These are phyloP conservation scores for Exsudoporus frostii DNA, from an alignment of 768 basidiomycete species.

Conservation along the genomic window DNA sequence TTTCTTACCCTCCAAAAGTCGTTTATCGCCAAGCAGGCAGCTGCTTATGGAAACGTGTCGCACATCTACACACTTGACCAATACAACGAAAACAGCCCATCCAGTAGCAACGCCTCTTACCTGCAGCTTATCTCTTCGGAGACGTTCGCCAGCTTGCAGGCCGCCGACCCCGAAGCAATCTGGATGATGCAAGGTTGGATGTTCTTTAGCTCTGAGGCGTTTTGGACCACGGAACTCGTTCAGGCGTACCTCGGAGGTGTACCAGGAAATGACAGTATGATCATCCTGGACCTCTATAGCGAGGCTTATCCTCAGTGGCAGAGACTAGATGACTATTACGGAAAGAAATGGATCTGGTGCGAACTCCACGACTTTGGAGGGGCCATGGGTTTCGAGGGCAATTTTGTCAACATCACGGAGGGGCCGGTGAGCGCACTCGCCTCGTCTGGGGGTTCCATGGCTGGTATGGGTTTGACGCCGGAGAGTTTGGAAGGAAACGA, in stretches of 20 bases:
- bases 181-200: conserved; percentile 46
- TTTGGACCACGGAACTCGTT: conserved; percentile 41
- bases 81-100: conserved; percentile 42
- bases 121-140: conserved; percentile 32
- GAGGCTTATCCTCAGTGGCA: conserved; percentile 43
- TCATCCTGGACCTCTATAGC: conserved; percentile 40
- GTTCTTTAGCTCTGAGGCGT: conserved; percentile 34
- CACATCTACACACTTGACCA: conserved; percentile 45
- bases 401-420: conserved; percentile 33
- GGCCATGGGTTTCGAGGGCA: conserved; percentile 38
- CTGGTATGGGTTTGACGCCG: conserved; percentile 38
- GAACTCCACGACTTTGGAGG: conserved; percentile 40
- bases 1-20: conserved; percentile 35
- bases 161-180: conserved; percentile 37
- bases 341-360: conserved; percentile 43
- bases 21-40: conserved; percentile 38
- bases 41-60: conserved; percentile 36
- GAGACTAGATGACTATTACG: conserved; percentile 37
- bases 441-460: conserved; percentile 32
- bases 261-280: conserved; percentile 36
- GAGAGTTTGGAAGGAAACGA: conserved; percentile 44
- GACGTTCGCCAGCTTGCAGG: conserved; percentile 36
- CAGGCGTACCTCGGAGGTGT: conserved; percentile 39
- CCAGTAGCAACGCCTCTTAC: conserved; percentile 32
- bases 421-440: conserved; percentile 33